These are phyloP conservation scores for Magnaporthales sp. DNA, from an alignment of 2,329 filamentous ascomycete species.

Conservation along the genomic window DNA sequence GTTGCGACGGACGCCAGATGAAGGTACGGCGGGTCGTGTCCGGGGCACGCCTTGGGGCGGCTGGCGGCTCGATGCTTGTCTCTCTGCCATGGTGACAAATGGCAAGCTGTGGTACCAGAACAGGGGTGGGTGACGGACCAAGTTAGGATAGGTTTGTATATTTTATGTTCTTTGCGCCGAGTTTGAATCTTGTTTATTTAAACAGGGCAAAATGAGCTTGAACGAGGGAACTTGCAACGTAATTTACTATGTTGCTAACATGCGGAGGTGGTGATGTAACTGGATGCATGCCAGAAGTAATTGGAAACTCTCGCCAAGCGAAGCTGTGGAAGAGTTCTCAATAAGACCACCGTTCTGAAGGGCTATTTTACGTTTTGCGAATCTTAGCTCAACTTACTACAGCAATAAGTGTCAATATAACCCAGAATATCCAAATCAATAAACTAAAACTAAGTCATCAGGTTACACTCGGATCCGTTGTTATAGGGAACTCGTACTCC, in stretches of 20 bases:
- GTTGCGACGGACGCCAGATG: slow-evolving; percentile 38
- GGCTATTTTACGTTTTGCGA: not conserved
- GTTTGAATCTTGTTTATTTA: not conserved
- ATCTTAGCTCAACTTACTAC: not conserved
- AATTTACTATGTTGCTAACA: not conserved
- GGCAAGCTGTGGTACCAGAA: not conserved
- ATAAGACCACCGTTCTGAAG: too few species aligned
- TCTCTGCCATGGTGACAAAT: not conserved
- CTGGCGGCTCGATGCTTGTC: not conserved
- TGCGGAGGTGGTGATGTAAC: not conserved
- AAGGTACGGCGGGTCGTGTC: not conserved
- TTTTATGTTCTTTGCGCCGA: not conserved
- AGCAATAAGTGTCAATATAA: not conserved
- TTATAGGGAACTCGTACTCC: not conserved
- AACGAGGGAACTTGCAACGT: not conserved
- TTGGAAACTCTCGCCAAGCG: not conserved
- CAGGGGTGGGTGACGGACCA: not conserved
- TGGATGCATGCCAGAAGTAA: not conserved
- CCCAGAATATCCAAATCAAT: too few species aligned
- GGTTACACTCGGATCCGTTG: too few species aligned
- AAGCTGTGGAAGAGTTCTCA: not conserved
- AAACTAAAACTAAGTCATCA: not conserved
- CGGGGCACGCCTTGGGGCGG: slow-evolving; percentile 2
- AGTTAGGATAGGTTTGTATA: not conserved
- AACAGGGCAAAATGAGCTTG: not conserved